These are phyloP conservation scores for Mycena alexandri DNA, from an alignment of 768 basidiomycete species.

Conservation along the genomic window DNA sequence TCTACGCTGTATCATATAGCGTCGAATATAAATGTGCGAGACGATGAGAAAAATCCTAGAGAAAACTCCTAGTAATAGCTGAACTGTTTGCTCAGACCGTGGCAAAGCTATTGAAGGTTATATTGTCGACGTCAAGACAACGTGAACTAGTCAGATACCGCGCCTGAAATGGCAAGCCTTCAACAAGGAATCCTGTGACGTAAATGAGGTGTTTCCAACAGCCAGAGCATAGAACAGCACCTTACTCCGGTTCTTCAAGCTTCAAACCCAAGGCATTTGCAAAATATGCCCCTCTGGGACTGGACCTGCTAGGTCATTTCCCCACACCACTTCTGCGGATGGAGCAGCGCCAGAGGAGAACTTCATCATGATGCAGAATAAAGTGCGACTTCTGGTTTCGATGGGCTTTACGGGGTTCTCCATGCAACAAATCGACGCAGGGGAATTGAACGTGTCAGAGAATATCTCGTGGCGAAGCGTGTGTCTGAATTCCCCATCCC, in stretches of 20 bases:
- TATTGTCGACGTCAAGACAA: conserved; percentile 9
- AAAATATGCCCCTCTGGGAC: conserved; percentile 8
- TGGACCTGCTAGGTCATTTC: conserved; percentile 38
- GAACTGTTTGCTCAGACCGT: too few relatives aligned
- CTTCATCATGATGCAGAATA: conserved; percentile 53
- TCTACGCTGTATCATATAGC: too few relatives aligned
- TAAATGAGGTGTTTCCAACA: conserved; percentile 12
- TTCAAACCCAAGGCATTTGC: conserved; percentile 28
- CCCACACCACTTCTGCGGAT: conserved; percentile 48
- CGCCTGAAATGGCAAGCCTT: neutral
- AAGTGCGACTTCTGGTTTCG: conserved; percentile 43
- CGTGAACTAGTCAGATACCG: conserved; percentile 9
- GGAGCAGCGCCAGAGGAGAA: conserved; percentile 42
- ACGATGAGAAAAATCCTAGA: too few relatives aligned
- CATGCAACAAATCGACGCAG: conserved; percentile 48
- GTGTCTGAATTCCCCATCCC: conserved; percentile 35
- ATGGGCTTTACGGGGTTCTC: conserved; percentile 38
- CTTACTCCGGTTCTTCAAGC: conserved; percentile 5
- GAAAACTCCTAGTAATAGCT: too few relatives aligned
- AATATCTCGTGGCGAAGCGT: conserved; percentile 47
- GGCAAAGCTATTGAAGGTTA: too few relatives aligned
- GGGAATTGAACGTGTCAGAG: conserved; percentile 45
- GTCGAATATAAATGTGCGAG: too few relatives aligned
- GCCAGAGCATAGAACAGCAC: conserved; percentile 11
- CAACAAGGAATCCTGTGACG: conserved; percentile 6